These are phyloP conservation scores for Alternaria solani DNA, from an alignment of 2,329 filamentous ascomycete species.

Conservation along the genomic window DNA sequence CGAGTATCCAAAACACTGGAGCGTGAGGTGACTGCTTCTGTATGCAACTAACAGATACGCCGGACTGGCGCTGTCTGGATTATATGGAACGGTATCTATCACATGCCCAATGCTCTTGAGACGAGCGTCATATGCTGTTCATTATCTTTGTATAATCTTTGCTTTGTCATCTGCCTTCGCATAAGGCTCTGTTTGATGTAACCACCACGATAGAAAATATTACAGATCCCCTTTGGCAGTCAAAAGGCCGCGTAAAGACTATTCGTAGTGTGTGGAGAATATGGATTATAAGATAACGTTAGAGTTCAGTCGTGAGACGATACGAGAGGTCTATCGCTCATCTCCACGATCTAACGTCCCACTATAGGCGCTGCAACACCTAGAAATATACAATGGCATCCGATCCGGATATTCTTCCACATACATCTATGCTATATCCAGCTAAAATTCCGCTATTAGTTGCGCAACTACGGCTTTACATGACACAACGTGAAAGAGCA, in stretches of 20 bases:
- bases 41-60: background rate
- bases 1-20: fast-evolving
- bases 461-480: background rate
- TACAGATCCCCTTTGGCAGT: background rate
- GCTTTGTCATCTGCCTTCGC: background rate
- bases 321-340: background rate
- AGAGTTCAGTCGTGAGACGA: background rate
- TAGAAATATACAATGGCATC: background rate
- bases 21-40: background rate
- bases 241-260: background rate
- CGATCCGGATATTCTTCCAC: background rate
- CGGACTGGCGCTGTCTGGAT: background rate
- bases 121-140: too few species aligned
- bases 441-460: background rate
- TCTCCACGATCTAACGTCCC: background rate
- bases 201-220: background rate
- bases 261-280: background rate
- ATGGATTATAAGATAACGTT: background rate
- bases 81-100: background rate
- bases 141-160: background rate
- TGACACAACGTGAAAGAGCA: background rate
- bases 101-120: background rate
- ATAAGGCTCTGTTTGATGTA: background rate
- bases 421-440: background rate
- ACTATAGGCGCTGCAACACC: background rate